Evolutionary conservation across 2,329 filamentous ascomycete genomes (phyloP).

Genomic region (Neonectria magnoliae): DNA sequence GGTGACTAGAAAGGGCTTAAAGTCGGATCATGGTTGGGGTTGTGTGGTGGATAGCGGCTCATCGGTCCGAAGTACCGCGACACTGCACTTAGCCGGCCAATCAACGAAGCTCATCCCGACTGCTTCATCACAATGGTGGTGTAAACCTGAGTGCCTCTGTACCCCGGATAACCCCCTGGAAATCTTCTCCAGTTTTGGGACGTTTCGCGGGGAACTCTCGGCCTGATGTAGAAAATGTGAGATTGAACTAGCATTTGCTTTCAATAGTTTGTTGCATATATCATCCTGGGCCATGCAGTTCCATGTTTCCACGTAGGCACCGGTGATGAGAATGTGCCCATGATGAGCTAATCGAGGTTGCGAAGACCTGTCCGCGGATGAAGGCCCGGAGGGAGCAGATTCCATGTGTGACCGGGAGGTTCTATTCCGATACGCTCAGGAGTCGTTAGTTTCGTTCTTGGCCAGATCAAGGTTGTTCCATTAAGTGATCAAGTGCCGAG

Average conservation of each 20-base stretch:
- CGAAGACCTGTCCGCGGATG: background rate
- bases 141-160: conserved; percentile 14
- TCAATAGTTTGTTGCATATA: background rate
- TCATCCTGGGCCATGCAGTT: background rate
- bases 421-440: background rate
- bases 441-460: background rate
- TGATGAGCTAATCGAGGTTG: background rate
- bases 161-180: conserved; percentile 29
- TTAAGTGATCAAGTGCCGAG: conserved; percentile 57
- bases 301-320: background rate
- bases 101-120: conserved; percentile 26
- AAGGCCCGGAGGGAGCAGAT: background rate
- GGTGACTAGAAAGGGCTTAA: conserved; percentile 9
- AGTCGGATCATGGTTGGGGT: conserved; percentile 13
- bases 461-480: background rate
- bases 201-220: conserved; percentile 18
- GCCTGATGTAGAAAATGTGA: background rate
- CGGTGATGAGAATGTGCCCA: background rate
- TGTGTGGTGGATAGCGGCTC: conserved; percentile 25
- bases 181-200: conserved; percentile 8
- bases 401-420: background rate
- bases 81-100: conserved; percentile 24
- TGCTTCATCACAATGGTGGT: conserved; percentile 7
- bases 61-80: conserved; percentile 35
- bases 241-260: background rate